Evolutionary conservation across 1,139 yeast genomes (phyloP), one percentile per base, ranked within the genome.

Genomic region (Suhomyces taliae): DNA sequence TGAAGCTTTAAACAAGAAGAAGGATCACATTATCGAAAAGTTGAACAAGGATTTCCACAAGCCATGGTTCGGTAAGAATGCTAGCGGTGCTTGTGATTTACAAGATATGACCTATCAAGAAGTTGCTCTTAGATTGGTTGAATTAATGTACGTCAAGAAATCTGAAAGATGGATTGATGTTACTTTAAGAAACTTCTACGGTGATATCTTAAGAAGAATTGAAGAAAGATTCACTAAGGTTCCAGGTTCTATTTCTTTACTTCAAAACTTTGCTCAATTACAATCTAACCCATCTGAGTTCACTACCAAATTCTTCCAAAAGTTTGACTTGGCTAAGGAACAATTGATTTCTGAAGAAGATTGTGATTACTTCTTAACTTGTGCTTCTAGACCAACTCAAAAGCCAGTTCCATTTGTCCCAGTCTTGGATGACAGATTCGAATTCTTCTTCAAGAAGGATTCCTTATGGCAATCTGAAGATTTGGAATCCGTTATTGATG

Each of bases 351-450:
- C 89, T 61, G 96, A 95, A 65, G 97, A 91, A 75, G 99, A 93
- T 74, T 83, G 88, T 71, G 98, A 93, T 69, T 87, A 76, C 79
- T 95, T 93, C 79, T 80, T 95, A 71, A 82, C 82, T 67, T 79
- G 88, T 61, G 89, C 96, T 66, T 79, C 84, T 55, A 84, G 85
- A 66, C 96, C 96, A 59, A 66, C 75, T 51, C 98, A 91, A 74
- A 93, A 93, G 74, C 99, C 99, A 39, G 97, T 90, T 65, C 99
- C 99, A 53, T 93, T 93, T 63, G 91, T 93, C 58, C 99, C 99
- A 43, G 87, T 90, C 29, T 79, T 93, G 68, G 96, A 95, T 65
- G 96, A 89, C 58, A 87, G 90, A 74, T 90, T 93, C 62, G 97
- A 93, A 70, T 86, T 85, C 65, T 93, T 88, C 81, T 95, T 93